Base-by-base conservation (phyloP, 1,139 yeast genomes). In the Candida sanyaensis region DNA sequence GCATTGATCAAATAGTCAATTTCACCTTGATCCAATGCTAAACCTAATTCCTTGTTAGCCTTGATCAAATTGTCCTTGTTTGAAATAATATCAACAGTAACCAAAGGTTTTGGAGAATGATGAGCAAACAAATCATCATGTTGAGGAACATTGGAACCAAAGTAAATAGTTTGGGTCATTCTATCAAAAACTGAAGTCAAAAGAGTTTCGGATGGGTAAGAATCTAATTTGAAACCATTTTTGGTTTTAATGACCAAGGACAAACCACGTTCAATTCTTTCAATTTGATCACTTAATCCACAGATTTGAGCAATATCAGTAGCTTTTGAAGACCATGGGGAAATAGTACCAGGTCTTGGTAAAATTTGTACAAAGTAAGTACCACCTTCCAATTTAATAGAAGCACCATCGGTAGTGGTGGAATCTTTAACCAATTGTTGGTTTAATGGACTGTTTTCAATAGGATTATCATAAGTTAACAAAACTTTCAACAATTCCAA, bases 271-370 rank as follows among this genome's bases (percentile, higher is more conserved):
- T 95, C 99, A 49, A 95, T 84, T 58, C 99, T 81, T 61, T 83
- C 88, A 41, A 93, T 77, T 51, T 77, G 79, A 12, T 77, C 77
- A 38, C 77, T 78, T 51, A 93, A 78, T 6, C 97, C 97, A 71
- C 97, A 90, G 45, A 88, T 96, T 50, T 83, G 83, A 44, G 95
- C 81, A 57, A 95, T 95, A 68, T 93, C 93, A 41, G 99, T 92
- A 33, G 99, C 99, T 71, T 95, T 95, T 13, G 99, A 92, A 13
- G 97, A 90, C 99, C 99, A 95, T 31, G 99, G 99, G 26, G 98
- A 92, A 56, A 93, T 91, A 24, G 99, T 93, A 51, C 99, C 99
- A 8, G 93, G 77, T 67, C 99, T 83, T 42, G 99, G 99, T 50
- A 92, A 77, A 48, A 95, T 78, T 64, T 96, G 80, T 46, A 93